These are phyloP conservation scores for Hibiscus tridactylites DNA, from an alignment of 345 rosid species.

Conservation along the genomic window DNA sequence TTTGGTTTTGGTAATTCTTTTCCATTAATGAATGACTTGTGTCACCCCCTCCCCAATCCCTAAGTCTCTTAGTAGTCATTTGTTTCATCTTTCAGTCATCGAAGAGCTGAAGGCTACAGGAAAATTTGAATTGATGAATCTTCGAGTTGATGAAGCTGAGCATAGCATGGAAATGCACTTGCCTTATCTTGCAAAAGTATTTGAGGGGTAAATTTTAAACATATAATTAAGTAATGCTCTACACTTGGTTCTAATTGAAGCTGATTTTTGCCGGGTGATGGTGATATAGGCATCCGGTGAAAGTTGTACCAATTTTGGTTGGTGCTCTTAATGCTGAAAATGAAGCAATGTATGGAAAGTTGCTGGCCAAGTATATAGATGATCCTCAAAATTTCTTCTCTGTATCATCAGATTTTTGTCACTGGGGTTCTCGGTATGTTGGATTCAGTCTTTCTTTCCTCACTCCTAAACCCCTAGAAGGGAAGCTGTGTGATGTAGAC, in stretches of 20 bases:
- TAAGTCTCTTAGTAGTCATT: background rate
- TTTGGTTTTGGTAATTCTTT: background rate
- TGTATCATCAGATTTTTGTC: constrained; percentile 92
- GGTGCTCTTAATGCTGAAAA: constrained; percentile 72
- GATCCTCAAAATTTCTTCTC: constrained; percentile 90
- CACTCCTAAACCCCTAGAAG: background rate
- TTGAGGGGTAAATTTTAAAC: constrained; percentile 52
- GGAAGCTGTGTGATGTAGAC: background rate
- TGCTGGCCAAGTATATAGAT: constrained; percentile 76
- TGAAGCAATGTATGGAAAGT: constrained; percentile 79
- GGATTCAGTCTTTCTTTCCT: background rate
- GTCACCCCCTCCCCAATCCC: background rate
- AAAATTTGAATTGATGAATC: constrained; percentile 77
- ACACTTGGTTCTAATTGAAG: background rate
- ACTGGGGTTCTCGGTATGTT: constrained; percentile 89
- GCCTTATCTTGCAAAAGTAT: constrained; percentile 88
- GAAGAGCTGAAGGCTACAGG: constrained; percentile 85
- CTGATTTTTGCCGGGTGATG: constrained; percentile 10
- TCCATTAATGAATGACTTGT: background rate
- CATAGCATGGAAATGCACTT: constrained; percentile 99
- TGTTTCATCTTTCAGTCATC: constrained; percentile 38
- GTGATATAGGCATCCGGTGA: constrained; percentile 55
- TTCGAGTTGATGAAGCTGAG: constrained; percentile 81
- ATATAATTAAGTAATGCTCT: background rate
- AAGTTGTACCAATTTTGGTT: constrained; percentile 87